These are phyloP conservation scores for Fusarium domesticum DNA, from an alignment of 2,329 filamentous ascomycete genomes.

Conservation along the genomic window DNA sequence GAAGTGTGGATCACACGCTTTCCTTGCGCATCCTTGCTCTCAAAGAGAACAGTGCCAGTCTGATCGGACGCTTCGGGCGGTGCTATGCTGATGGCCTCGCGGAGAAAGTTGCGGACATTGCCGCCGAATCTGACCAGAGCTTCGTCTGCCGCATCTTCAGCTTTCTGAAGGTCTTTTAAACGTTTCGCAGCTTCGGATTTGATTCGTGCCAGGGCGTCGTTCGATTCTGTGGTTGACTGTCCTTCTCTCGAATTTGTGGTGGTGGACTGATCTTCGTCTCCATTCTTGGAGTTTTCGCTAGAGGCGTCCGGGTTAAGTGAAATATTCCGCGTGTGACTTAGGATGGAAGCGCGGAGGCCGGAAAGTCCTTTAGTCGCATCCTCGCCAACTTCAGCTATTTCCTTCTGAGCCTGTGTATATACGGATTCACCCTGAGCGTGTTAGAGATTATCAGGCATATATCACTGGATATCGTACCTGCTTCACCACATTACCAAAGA, in stretches of 20 bases:
- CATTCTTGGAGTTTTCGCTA: conserved; percentile 32
- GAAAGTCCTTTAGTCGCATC: conserved; percentile 81
- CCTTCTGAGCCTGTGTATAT: conserved; percentile 83
- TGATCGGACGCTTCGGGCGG: conserved; percentile 60
- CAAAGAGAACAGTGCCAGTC: conserved; percentile 73
- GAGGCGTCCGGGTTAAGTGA: conserved; percentile 54
- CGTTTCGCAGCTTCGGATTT: conserved; percentile 75
- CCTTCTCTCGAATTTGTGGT: conserved; percentile 42
- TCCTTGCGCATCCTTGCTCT: conserved; percentile 85
- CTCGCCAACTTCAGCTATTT: conserved; percentile 73
- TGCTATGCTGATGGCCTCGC: conserved; percentile 84
- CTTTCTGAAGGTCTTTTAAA: conserved; percentile 83
- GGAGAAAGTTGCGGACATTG: conserved; percentile 84
- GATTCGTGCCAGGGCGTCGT: conserved; percentile 69
- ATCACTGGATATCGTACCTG: conserved; percentile 55
- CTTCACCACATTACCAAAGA: conserved; percentile 89
- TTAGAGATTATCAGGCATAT: conserved; percentile 12
- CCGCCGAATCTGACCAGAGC: conserved; percentile 87
- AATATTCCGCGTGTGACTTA: conserved; percentile 70
- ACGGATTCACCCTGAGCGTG: conserved; percentile 65
- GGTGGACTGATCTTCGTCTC: conserved; percentile 43
- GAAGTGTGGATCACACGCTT: conserved; percentile 94
- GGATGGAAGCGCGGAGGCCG: conserved; percentile 64
- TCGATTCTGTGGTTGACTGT: conserved; percentile 41
- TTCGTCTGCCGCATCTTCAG: conserved; percentile 95